A percentile compares a stretch with the other conserved stretches of the same genome.
Conservation (phyloP, 208 protist species). For the Leishmania martiniquensis region DNA sequence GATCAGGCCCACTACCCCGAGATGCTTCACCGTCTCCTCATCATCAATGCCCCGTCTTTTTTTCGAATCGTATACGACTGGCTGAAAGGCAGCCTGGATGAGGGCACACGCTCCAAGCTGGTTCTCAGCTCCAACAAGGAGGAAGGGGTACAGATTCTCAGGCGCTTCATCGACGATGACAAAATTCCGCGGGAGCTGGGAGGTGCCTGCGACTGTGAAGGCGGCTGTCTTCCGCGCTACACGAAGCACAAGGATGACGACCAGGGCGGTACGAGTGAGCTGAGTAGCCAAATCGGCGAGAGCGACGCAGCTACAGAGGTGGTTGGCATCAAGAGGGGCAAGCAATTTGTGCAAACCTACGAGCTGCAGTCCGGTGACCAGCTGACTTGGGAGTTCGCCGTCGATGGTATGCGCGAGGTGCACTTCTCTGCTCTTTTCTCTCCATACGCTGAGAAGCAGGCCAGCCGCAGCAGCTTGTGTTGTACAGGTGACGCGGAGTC, state of each 20-base stretch:
- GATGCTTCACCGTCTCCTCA: constrained; percentile 72
- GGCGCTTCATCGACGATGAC: constrained; percentile 65
- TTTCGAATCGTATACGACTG: constrained; percentile 55
- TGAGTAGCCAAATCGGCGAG: neutral
- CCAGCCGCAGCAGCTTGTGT: neutral
- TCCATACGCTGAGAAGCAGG: neutral
- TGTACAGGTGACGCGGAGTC: neutral
- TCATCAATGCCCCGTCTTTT: constrained; percentile 66
- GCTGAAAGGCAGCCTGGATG: constrained; percentile 65
- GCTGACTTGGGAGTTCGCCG: constrained; percentile 44
- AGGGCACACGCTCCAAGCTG: constrained; percentile 66
- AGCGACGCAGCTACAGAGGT: constrained; percentile 37
- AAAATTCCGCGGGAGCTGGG: constrained; percentile 66
- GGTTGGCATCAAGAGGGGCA: constrained; percentile 45
- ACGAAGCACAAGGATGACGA: constrained; percentile 5
- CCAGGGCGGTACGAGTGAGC: neutral
- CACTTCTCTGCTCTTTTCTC: constrained; percentile 38
- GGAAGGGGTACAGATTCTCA: constrained; percentile 44
- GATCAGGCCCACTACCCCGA: constrained; percentile 84
- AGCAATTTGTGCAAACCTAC: constrained; percentile 32
- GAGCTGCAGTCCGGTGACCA: constrained; percentile 25
- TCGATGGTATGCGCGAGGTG: constrained; percentile 29
- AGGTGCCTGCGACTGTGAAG: constrained; percentile 52
- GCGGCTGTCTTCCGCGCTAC: constrained; percentile 59
- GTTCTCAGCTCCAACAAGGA: constrained; percentile 58